These are phyloP conservation scores for Hondaea fermentalgiana DNA, from an alignment of 108 stramenopile genomes.

Conservation along the genomic window DNA sequence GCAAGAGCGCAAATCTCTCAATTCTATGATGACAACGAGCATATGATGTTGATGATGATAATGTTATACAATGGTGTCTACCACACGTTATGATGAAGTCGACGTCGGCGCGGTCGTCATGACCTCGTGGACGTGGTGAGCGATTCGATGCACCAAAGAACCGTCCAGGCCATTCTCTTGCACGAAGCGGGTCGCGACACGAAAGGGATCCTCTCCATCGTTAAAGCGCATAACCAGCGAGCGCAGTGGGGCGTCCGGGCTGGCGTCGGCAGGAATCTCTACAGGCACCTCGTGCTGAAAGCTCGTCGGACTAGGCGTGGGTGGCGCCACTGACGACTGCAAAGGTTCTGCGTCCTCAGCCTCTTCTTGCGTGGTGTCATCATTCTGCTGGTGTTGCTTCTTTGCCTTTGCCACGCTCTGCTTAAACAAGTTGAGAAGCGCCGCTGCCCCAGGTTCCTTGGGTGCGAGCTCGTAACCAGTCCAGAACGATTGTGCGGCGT, in stretches of 20 bases:
- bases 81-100: too few relatives aligned
- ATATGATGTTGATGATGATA: background rate
- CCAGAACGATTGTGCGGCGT: background rate
- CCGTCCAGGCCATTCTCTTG: background rate
- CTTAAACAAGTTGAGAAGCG: background rate
- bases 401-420: background rate
- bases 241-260: background rate
- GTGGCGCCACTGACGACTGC: background rate
- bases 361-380: background rate
- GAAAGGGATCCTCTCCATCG: background rate
- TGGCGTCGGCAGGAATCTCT: background rate
- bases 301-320: background rate
- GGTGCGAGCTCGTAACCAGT: constrained; percentile 1
- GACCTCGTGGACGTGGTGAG: background rate
- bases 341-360: background rate
- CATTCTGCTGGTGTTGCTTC: background rate
- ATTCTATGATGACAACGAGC: background rate
- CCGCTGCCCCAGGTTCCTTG: background rate
- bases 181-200: background rate
- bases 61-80: too few relatives aligned
- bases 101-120: background rate
- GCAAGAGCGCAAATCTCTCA: background rate
- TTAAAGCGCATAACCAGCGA: background rate
- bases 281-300: background rate
- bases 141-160: background rate